Base-by-base conservation (phyloP, 768 basidiomycete genomes). In the Rhizopogon vinicolor region DNA sequence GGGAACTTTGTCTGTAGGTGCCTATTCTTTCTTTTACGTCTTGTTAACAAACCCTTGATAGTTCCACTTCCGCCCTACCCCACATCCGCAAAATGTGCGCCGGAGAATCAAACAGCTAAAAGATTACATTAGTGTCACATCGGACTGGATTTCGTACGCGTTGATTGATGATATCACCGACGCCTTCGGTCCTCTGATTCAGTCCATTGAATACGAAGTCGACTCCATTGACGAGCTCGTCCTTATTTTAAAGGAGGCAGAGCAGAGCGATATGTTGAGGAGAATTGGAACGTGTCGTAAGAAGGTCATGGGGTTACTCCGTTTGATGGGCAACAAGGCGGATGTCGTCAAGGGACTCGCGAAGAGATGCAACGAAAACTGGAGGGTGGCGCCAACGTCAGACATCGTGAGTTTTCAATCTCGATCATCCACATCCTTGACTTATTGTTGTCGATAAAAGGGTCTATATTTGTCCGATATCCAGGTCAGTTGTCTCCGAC, bases 111-210 rank as follows among this genome's bases (percentile, higher is more conserved):
- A 97, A 72, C 97, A 98, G 68, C 89, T 99, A 59, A 97, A 94
- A 68, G 97, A 99, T 76, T 98, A 98, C 74, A 98, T 99, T 69
- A 89, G 82, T 60, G 97, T 98, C 65, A 98, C 97, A 8, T 96
- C 95, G 3, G 97, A 99, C 74, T 99, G 97, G 97, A 99, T 99
- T 61, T 98, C 95, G 5, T 99, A 99, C 64, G 97, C 97, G 9
- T 83, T 99, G 57, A 99, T 99, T 66, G 97, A 99, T 73, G 97
- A 99, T 73, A 98, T 99, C 69, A 98, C 97, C 46, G 97, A 99
- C 67, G 96, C 94, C 8, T 99, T 99, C 68, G 97, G 97, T 13
- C 97, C 97, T 5, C 82, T 99, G 55, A 98, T 99, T 64, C 97
- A 98, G 71, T 86, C 87, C 67, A 99, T 98, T 71, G 97, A 99